Conservation (phyloP, 306 rosid genomes). For the Glycine latifolia region DNA sequence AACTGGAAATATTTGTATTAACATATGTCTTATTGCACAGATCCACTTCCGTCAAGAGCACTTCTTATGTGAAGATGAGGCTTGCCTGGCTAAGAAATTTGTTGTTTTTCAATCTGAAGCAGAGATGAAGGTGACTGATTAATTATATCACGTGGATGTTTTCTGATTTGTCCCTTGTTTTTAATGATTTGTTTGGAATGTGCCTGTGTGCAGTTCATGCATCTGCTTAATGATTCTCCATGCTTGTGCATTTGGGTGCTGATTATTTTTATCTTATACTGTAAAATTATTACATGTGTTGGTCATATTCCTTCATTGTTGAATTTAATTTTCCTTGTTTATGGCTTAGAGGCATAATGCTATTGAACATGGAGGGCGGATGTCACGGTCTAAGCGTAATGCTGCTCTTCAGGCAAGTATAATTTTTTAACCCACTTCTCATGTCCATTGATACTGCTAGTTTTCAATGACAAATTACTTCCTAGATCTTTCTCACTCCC, state of each 20-base stretch:
- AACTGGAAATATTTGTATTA: slow-evolving; percentile 39
- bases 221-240: slow-evolving; percentile 17
- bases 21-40: slow-evolving; percentile 52
- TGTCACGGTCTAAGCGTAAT: slow-evolving; percentile 94
- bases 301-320: slow-evolving; percentile 36
- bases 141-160: slow-evolving; percentile 36
- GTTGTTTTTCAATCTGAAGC: slow-evolving; percentile 82
- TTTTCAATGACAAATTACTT: slow-evolving; percentile 37
- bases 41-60: slow-evolving; percentile 91
- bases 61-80: slow-evolving; percentile 96
- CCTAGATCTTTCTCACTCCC: neutral
- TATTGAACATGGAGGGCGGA: slow-evolving; percentile 89
- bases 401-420: slow-evolving; percentile 93
- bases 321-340: slow-evolving; percentile 45
- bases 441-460: neutral
- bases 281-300: slow-evolving; percentile 12
- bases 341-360: slow-evolving; percentile 82
- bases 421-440: slow-evolving; percentile 25
- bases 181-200: slow-evolving; percentile 17
- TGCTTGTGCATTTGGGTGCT: slow-evolving; percentile 33
- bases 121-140: slow-evolving; percentile 88
- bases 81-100: slow-evolving; percentile 89
- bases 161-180: neutral
- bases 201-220: slow-evolving; percentile 22
- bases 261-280: slow-evolving; percentile 23